Conservation (phyloP, 1,139 yeast genomes). For the Candida albicans region DNA sequence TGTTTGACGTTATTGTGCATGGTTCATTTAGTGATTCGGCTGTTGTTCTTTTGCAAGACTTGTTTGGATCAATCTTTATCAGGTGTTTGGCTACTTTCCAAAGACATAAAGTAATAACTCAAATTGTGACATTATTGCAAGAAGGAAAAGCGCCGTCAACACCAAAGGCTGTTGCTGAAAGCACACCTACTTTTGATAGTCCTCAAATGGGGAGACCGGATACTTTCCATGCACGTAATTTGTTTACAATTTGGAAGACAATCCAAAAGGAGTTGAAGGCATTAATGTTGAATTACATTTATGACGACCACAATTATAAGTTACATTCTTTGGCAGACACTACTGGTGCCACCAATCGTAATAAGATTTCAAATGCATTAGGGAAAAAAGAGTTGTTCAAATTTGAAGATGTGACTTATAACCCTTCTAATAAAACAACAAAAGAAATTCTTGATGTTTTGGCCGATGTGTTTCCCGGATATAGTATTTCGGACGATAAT, state of each 20-base stretch:
- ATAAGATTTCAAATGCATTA: conserved; percentile 9
- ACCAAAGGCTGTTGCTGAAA: not conserved
- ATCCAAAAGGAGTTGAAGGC: conserved; percentile 59
- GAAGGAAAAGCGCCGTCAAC: conserved; percentile 10
- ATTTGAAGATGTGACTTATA: conserved; percentile 46
- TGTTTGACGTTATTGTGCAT: conserved; percentile 26
- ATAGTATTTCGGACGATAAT: conserved; percentile 32
- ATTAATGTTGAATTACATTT: conserved; percentile 58
- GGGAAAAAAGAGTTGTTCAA: conserved; percentile 37
- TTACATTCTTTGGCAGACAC: conserved; percentile 1
- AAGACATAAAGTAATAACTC: conserved; percentile 65
- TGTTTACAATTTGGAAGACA: conserved; percentile 53
- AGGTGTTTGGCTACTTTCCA: conserved; percentile 66
- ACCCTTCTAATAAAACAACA: conserved; percentile 35
- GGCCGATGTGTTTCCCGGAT: conserved; percentile 64
- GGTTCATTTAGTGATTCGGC: conserved; percentile 47
- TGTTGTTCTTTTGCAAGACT: conserved; percentile 62
- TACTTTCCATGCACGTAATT: conserved; percentile 3
- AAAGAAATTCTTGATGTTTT: conserved; percentile 48
- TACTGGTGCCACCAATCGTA: conserved; percentile 8
- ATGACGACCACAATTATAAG: conserved; percentile 18
- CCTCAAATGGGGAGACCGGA: conserved; percentile 5
- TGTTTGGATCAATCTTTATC: conserved; percentile 67
- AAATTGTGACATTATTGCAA: conserved; percentile 40
- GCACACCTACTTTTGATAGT: conserved; percentile 9